Base-by-base conservation (phyloP, 306 rosid genomes). In the Rosa lucieae region DNA sequence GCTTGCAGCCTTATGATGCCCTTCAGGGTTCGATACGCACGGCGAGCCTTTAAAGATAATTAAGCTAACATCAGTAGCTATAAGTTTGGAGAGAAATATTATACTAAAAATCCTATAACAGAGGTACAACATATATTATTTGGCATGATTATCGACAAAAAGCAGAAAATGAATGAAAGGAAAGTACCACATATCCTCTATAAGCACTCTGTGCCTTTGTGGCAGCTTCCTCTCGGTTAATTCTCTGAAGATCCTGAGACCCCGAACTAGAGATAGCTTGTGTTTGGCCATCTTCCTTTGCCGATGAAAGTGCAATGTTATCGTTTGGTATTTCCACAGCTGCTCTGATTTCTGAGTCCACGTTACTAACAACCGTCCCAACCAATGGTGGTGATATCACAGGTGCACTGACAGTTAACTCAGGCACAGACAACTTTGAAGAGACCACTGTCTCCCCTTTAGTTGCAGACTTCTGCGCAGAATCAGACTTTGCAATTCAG, bases 181-280 rank as follows among this genome's bases (percentile, higher is more conserved):
- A 73, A 58, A 66, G 62, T 86, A 92, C 94, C 93, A 58, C 87
- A 81, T 89, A 86, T 58, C 94, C 90, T 83, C 94, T 92, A 69
- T 87, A 90, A 80, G 89, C 97, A 68, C 92, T 84, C 82, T 92
- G 97, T 6, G 85, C 86, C 82, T 80, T 90, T 44, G 77, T 72
- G 72, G 93, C 92, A 4, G 94, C 93, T 86, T 89, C 75, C 56
- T 82, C 84, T 76, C 80, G 86, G 84, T 32, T 79, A 37, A 68
- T 77, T 67, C 77, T 79, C 77, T 80, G 70, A 84, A 82, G 84
- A 78, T 80, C 93, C 67, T 51, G 66, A 71, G 87, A 74, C 67
- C 65, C 83, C 17, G 76, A 69, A 80, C 78, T 67, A 79, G 77
- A 59, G 77, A 44, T 70, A 71, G 70, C 73, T 72, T 80, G 67